Conservation (phyloP, 1,139 yeast genomes). For the Hyphopichia buzzinii region DNA sequence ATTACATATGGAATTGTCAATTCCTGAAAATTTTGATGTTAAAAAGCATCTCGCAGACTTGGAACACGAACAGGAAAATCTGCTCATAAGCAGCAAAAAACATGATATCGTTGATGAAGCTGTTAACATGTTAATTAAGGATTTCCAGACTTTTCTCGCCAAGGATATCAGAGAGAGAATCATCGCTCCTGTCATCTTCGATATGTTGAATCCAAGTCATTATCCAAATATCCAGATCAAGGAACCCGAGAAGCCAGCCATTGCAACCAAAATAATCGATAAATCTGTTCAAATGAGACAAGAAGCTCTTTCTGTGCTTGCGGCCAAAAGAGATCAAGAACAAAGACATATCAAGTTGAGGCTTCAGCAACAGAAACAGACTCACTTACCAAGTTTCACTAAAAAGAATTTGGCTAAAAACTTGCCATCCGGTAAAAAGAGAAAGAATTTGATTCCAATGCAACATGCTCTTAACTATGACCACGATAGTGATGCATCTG, state of each 20-base stretch:
- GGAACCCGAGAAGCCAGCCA: slow-evolving; percentile 29
- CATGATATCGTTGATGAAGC: slow-evolving; percentile 55
- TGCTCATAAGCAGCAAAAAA: slow-evolving; percentile 9
- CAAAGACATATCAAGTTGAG: slow-evolving; percentile 16
- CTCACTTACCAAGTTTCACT: slow-evolving; percentile 46
- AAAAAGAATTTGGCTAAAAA: slow-evolving; percentile 23
- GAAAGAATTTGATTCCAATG: slow-evolving; percentile 54
- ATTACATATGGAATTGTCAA: slow-evolving; percentile 55
- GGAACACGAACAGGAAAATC: slow-evolving; percentile 9
- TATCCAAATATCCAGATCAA: slow-evolving; percentile 50
- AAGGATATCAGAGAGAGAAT: slow-evolving; percentile 76
- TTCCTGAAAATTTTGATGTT: slow-evolving; percentile 33
- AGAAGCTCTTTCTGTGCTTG: slow-evolving; percentile 29
- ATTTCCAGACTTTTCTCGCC: slow-evolving; percentile 59
- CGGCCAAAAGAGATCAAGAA: slow-evolving; percentile 22
- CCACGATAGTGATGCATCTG: slow-evolving; percentile 46
- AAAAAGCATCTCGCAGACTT: slow-evolving; percentile 5
- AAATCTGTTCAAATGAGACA: slow-evolving; percentile 12
- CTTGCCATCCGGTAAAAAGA: slow-evolving; percentile 10
- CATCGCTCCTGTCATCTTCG: slow-evolving; percentile 69
- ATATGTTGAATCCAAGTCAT: slow-evolving; percentile 56
- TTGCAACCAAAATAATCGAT: slow-evolving; percentile 6
- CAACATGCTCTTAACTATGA: slow-evolving; percentile 68
- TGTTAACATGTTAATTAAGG: slow-evolving; percentile 55
- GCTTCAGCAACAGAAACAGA: slow-evolving; percentile 10